These are phyloP conservation scores for Oemleria cerasiformis DNA, from an alignment of 306 rosid species.

Conservation along the genomic window DNA sequence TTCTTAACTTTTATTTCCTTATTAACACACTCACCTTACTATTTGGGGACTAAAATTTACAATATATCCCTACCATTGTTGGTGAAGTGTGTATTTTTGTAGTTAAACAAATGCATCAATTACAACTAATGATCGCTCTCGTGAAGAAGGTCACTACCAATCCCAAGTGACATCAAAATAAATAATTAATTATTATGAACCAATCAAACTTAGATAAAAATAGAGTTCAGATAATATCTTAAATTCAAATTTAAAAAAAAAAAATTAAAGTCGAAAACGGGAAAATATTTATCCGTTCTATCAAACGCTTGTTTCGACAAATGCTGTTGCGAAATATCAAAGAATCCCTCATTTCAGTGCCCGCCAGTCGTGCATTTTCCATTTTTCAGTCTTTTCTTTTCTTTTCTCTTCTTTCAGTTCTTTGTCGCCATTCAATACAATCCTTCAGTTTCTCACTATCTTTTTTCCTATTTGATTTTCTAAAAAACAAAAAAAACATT, in stretches of 20 bases:
- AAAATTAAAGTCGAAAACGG: not conserved
- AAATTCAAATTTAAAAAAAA: not conserved
- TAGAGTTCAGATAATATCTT: not conserved
- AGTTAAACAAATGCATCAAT: not conserved
- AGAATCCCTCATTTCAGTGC: not conserved
- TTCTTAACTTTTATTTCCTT: too few relatives aligned
- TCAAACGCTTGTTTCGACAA: not conserved
- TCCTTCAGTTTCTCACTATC: slow-evolving; percentile 21
- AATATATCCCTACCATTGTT: too few relatives aligned
- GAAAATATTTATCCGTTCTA: not conserved
- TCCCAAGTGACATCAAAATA: not conserved
- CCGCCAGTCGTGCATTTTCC: not conserved
- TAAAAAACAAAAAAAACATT: too few relatives aligned
- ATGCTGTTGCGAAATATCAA: not conserved
- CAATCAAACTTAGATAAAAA: not conserved
- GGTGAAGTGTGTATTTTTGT: too few relatives aligned
- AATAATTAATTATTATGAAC: not conserved
- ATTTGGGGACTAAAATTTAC: not conserved
- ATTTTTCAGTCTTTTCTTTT: slow-evolving; percentile 3
- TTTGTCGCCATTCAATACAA: not conserved
- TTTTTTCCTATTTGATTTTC: not conserved
- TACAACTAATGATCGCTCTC: not conserved
- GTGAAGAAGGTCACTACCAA: not conserved
- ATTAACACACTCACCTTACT: not conserved
- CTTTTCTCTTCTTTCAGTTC: not conserved